Evolutionary conservation across 805 yeast genomes (phyloP), one percentile per base, ranked within the genome.

Genomic region (Barnettozyma salicaria): DNA sequence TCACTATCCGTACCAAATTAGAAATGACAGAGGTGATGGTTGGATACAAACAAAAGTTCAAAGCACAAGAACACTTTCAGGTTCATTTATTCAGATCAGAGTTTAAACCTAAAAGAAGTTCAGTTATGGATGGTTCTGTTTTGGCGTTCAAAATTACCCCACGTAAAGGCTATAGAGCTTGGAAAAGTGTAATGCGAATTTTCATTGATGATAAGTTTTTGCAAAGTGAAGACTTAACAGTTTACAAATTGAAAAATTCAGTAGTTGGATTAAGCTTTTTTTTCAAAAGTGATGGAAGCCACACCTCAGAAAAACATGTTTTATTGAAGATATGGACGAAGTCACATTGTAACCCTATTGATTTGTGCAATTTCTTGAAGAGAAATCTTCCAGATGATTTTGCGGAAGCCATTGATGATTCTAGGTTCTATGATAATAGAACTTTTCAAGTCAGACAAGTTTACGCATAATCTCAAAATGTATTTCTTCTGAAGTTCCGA

Each of bases 181-280:
- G 29, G 19, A 39, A 39, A 22, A 18, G 12, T 20, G n/a, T 35
- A 5, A 12, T 35, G 14, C 29, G 39, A 11, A 22, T 35, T n/a
- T 30, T 35, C 14, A 16, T 39, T 19, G 42, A 39, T 35, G 39
- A 39, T 27, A 30, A 31, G 19, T 34, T 26, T 14, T 34, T 30
- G 4, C 24, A 34, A 14, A 34, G 22, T 35, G 39, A 39, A 14
- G 39, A 35, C 30, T 35, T 30, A 27, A 18, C 19, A 5, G 27
- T 23, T 11, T 39, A 30, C n/a, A 21, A 22, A 9, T 14, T 35
- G 18, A 34, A 19, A 21, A 39, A 35, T 27, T 23, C 32, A 7
- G 28, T 39, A 1, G 13, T 34, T 39, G 42, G 42, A 4, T 20
- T 39, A 7, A 39, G 39, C 14, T 39, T 34, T 21, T 27, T 16